A percentile compares a stretch with the other conserved stretches of the same genome.
phyloP scores from a whole-genome alignment of 148 eudicot genomes.

The Nepenthes mirabilis region DNA sequence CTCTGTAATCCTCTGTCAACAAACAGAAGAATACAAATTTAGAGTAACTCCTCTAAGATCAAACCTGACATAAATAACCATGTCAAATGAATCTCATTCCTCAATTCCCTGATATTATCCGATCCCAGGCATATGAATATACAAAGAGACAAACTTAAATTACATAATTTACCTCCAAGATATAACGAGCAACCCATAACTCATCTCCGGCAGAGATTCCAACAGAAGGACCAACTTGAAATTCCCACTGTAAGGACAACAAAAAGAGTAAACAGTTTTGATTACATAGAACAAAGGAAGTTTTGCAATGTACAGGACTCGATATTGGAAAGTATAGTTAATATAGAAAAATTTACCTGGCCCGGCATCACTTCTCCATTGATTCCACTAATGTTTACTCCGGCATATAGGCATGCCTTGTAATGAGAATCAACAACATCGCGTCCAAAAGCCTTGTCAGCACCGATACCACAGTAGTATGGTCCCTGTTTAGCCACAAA shows the following conservation, averaged over 20 bases:
- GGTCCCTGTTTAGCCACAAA: constrained; percentile 10
- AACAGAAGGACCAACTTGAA: constrained; percentile 42
- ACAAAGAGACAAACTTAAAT: no score
- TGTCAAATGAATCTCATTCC: no score
- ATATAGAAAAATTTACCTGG: constrained; percentile 19
- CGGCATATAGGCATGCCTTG: constrained; percentile 47
- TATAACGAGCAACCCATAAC: constrained; percentile 41
- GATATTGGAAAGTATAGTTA: no score
- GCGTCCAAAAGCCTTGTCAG: constrained; percentile 40
- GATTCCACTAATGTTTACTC: constrained; percentile 39
- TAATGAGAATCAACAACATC: constrained; percentile 46
- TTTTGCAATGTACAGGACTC: no score
- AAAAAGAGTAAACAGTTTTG: neutral
- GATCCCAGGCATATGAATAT: no score
- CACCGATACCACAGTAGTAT: constrained; percentile 47
- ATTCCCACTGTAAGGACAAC: constrained; percentile 29
- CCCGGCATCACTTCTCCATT: constrained; percentile 57
- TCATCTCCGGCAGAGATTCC: constrained; percentile 50
- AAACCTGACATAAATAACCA: no score
- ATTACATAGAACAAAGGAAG: neutral
- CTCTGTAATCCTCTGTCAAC: constrained; percentile 38
- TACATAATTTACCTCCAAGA: constrained; percentile 28
- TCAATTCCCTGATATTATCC: no score
- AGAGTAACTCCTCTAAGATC: neutral
- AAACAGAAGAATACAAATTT: neutral